Evolutionary conservation across 225 moss, liverwort and hornwort genomes (phyloP).

Genomic region (Ulota crispa): DNA sequence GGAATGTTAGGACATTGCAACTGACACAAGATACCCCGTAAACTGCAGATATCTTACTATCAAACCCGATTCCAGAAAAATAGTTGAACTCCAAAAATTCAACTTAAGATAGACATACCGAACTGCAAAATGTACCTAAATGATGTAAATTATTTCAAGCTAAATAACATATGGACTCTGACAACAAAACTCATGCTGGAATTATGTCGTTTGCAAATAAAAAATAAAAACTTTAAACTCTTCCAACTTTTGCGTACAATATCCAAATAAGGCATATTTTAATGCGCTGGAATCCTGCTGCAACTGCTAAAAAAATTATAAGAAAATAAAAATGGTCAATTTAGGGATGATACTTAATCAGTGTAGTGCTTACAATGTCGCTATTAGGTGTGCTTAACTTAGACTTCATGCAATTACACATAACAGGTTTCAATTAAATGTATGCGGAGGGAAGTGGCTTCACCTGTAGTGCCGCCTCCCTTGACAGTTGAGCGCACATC

Average conservation of each 20-base stretch:
- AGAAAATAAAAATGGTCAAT: not conserved
- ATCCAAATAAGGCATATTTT: not conserved
- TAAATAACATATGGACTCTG: not conserved
- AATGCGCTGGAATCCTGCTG: not conserved
- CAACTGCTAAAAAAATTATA: not conserved
- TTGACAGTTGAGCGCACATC: slow-evolving; percentile 92
- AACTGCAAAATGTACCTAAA: not conserved
- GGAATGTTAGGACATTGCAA: not conserved
- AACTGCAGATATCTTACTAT: not conserved
- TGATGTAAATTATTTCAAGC: not conserved
- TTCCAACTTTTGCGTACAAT: not conserved
- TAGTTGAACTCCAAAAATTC: not conserved
- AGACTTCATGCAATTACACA: not conserved
- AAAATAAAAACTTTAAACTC: not conserved
- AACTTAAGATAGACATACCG: not conserved
- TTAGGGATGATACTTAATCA: not conserved
- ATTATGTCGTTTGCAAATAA: not conserved
- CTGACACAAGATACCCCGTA: not conserved
- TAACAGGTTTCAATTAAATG: not conserved
- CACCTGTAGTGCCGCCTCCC: slow-evolving; percentile 97
- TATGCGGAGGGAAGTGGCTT: not conserved
- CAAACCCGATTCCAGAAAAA: not conserved
- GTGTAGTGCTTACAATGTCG: not conserved
- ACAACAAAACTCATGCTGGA: not conserved
- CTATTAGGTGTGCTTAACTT: not conserved